phyloP scores from a whole-genome alignment of 169 alveolate genomes.

The Theileria orientalis region DNA sequence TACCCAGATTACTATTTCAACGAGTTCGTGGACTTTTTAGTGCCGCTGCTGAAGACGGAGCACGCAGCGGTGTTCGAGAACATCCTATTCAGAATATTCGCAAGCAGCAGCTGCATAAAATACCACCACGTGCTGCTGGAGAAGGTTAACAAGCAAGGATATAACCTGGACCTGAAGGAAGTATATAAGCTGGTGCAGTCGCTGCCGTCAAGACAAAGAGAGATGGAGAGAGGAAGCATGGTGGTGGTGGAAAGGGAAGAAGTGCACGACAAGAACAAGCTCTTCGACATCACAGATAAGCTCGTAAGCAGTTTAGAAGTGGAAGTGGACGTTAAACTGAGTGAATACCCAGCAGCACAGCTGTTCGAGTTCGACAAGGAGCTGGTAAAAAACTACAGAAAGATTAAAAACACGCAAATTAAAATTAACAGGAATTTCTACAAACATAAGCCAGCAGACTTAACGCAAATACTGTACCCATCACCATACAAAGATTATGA shows the following conservation, averaged over 20 bases:
- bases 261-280: not conserved
- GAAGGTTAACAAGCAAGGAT: not conserved
- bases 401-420: slow-evolving; percentile 3
- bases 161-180: not conserved
- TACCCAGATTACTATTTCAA: slow-evolving; percentile 1
- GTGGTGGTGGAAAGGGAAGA: not conserved
- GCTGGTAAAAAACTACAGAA: not conserved
- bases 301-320: not conserved
- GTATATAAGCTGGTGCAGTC: not conserved
- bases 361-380: not conserved
- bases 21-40: not conserved
- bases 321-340: not conserved
- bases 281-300: not conserved
- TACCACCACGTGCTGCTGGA: not conserved
- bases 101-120: not conserved
- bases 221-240: not conserved
- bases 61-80: not conserved
- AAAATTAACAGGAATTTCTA: not conserved
- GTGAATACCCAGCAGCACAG: not conserved
- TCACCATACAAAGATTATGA: too few relatives aligned
- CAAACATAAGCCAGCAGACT: not conserved
- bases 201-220: not conserved
- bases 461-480: not conserved
- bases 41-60: not conserved
- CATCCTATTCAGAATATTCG: not conserved